Conservation (phyloP, 2,329 filamentous ascomycete species). For the Sporothrix globosa region DNA sequence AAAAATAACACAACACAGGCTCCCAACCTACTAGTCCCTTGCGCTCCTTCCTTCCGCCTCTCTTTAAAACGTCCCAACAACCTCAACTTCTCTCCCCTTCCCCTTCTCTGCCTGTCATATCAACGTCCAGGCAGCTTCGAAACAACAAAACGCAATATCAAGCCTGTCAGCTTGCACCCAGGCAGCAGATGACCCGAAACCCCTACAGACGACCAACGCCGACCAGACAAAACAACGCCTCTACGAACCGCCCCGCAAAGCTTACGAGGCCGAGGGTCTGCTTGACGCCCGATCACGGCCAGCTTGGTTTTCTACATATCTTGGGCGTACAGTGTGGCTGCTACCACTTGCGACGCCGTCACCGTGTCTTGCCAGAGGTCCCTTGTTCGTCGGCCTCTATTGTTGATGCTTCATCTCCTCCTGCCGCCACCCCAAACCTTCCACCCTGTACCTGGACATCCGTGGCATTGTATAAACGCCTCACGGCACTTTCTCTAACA, state of each 20-base stretch:
- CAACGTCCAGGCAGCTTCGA: conserved; percentile 18
- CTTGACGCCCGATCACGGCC: conserved; percentile 17
- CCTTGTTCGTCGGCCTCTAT: neutral
- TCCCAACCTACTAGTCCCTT: neutral
- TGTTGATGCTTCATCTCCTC: conserved; percentile 14
- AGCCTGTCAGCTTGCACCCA: neutral
- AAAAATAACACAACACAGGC: conserved; percentile 25
- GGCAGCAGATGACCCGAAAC: neutral
- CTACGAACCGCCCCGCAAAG: conserved; percentile 7
- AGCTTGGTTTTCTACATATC: neutral
- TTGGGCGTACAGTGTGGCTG: neutral
- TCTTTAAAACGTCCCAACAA: conserved; percentile 24
- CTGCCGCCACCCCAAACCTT: conserved; percentile 2
- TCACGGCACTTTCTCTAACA: conserved; percentile 19
- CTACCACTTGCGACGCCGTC: neutral
- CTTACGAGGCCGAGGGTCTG: conserved; percentile 14
- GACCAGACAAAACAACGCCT: neutral
- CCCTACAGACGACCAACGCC: neutral
- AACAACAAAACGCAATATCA: neutral
- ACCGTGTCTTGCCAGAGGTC: neutral
- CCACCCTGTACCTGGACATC: conserved; percentile 21
- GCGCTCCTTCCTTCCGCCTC: conserved; percentile 21
- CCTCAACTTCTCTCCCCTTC: neutral
- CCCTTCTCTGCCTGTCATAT: neutral
- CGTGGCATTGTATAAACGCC: conserved; percentile 20